Base-by-base conservation (phyloP, 257 asterid genomes). In the Fraxinus excelsior region DNA sequence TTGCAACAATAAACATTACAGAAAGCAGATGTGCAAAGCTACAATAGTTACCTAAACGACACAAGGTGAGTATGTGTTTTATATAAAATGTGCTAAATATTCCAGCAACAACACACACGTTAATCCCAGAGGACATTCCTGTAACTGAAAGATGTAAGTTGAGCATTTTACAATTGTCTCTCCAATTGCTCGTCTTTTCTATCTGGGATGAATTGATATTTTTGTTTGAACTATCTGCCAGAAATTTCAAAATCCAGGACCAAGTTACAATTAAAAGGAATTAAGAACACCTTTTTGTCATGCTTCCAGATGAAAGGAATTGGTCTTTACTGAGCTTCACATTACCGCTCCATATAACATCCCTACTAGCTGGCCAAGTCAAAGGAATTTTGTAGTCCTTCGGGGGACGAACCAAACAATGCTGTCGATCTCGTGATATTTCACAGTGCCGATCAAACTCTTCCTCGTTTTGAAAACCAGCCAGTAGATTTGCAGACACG, bases 251-350 rank as follows among this genome's bases (percentile, higher is more conserved):
- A 37, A 7, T 74, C 16, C 18, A 25, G 25, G 68, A 62, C 32
- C 34, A 21, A 62, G 68, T 51, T 53, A 77, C 40, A 51, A 68
- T 42, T 49, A 78, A 16, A 11, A 62, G 68, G 62, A 71, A 56
- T 67, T 16, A 60, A 82, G 72, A 84, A 40, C 67, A 94, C 99
- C 99, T 87, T 87, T 96, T 96, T n/a, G 97, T 93, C 97, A 92
- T 96, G 88, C 96, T 93, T 74, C 99, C 98, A 2, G 99, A 96
- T 70, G 99, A 90, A 86, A 96, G 98, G 85, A 96, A 96, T 80
- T 96, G 99, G 80, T 93, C 98, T 86, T 93, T 93, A 78, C 97
- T 86, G 78, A 95, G 85, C 89, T 90, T 95, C 83, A 95, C 97
- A 85, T 93, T 93, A 78, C 91, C 98, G 68, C 97, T 91, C 98